phyloP scores from a whole-genome alignment of 495 filamentous ascomycete species.

The Lentithecium fluviatile region DNA sequence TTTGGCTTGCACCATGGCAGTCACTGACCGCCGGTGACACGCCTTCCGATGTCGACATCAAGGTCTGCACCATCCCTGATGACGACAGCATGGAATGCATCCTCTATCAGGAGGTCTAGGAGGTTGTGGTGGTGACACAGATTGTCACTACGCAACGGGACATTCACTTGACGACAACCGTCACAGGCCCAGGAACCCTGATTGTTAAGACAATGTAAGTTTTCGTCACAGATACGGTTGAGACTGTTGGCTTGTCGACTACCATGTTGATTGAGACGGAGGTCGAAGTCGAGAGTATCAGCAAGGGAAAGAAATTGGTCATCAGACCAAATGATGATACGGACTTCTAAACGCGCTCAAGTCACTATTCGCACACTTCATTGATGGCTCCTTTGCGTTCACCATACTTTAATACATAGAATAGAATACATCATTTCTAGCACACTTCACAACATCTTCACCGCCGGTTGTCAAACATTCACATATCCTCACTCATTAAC shows the following conservation, averaged over 20 bases:
- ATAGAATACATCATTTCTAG: too few relatives aligned
- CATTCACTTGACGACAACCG: conserved; percentile 38
- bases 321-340: not conserved
- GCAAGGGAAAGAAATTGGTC: conserved; percentile 15
- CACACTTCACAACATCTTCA: too few relatives aligned
- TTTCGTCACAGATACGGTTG: conserved; percentile 37
- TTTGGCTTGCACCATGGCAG: conserved; percentile 42
- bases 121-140: conserved; percentile 36
- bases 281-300: conserved; percentile 27
- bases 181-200: conserved; percentile 35
- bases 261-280: conserved; percentile 30
- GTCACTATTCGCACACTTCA: too few relatives aligned
- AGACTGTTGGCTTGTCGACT: conserved; percentile 37
- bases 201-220: conserved; percentile 38
- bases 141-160: conserved; percentile 24
- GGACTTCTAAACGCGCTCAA: not conserved
- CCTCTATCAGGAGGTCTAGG: conserved; percentile 37
- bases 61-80: conserved; percentile 35
- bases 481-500: too few relatives aligned
- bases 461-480: too few relatives aligned
- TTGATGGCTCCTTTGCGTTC: too few relatives aligned
- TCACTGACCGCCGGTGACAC: conserved; percentile 34
- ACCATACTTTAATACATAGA: too few relatives aligned
- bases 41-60: conserved; percentile 35
- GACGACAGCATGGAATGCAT: conserved; percentile 38